Evolutionary conservation across 73 alveolate genomes (phyloP).

Genomic region (Paramecium pentaurelia): DNA sequence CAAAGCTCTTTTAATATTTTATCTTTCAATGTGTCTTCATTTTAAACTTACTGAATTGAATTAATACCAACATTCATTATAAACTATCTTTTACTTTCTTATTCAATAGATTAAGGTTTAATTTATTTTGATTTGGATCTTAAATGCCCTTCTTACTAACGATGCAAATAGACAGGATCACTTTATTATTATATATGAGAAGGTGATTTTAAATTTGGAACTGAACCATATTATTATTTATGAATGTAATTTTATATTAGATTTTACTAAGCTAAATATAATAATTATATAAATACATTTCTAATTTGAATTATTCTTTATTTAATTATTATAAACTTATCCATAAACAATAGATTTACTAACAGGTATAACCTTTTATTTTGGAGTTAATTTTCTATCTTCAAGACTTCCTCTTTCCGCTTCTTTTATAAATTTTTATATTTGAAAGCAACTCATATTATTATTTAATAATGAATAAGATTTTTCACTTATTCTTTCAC

Average conservation of each 20-base stretch:
- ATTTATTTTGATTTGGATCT: neutral
- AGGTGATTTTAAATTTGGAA: neutral
- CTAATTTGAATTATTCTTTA: neutral
- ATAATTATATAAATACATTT: neutral
- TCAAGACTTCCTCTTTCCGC: neutral
- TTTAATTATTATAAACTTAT: neutral
- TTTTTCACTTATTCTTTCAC: neutral
- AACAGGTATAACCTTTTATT: neutral
- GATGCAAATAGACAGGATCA: neutral
- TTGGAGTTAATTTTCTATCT: neutral
- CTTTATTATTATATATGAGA: neutral
- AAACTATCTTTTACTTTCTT: conserved; percentile 12
- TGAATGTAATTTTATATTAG: neutral
- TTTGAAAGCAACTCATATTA: neutral
- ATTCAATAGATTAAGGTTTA: neutral
- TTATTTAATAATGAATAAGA: neutral
- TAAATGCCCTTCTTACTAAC: neutral
- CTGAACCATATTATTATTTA: neutral
- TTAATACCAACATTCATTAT: neutral
- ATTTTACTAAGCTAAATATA: neutral
- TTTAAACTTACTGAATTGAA: neutral
- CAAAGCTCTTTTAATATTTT: conserved; percentile 26
- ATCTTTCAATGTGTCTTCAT: conserved; percentile 23
- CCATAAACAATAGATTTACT: neutral
- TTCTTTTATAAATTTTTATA: neutral